Evolutionary conservation across 129 eudicot genomes (phyloP).

Genomic region (Sambucus nigra): DNA sequence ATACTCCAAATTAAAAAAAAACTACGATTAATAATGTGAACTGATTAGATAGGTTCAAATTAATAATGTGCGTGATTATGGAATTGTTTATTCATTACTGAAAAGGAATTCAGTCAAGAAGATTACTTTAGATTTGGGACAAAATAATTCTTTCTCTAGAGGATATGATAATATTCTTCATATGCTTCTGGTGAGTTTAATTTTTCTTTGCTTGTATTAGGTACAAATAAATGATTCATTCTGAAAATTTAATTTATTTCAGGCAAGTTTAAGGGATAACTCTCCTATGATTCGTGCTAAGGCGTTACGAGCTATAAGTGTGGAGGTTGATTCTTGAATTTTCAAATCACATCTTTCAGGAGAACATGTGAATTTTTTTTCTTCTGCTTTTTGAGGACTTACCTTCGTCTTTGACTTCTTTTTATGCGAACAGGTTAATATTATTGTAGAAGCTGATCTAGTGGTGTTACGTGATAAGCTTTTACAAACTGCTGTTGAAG

Average conservation of each 20-base stretch:
- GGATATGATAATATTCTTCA: slow-evolving; percentile 93
- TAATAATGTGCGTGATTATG: slow-evolving; percentile 62
- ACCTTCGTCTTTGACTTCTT: slow-evolving; percentile 12
- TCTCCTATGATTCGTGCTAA: slow-evolving; percentile 92
- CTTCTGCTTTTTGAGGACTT: slow-evolving; percentile 1
- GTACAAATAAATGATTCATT: background rate
- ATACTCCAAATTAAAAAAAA: too few relatives aligned
- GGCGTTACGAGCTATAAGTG: slow-evolving; percentile 94
- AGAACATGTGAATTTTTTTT: slow-evolving; percentile 1
- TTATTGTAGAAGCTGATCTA: slow-evolving; percentile 98
- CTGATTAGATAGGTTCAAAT: too few relatives aligned
- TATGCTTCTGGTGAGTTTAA: slow-evolving; percentile 72
- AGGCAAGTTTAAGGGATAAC: slow-evolving; percentile 91
- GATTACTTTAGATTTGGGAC: slow-evolving; percentile 72
- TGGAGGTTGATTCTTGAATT: slow-evolving; percentile 12
- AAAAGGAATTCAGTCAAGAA: slow-evolving; percentile 65
- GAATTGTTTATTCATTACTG: slow-evolving; percentile 43
- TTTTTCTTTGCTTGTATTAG: slow-evolving; percentile 10
- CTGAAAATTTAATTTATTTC: slow-evolving; percentile 18
- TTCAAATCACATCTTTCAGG: slow-evolving; percentile 1
- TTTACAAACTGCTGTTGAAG: slow-evolving; percentile 97
- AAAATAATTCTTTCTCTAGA: slow-evolving; percentile 74
- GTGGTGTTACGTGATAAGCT: slow-evolving; percentile 80
- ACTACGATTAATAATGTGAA: too few relatives aligned
- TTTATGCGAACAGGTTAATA: slow-evolving; percentile 64